phyloP scores from a whole-genome alignment of 257 asterid genomes.

The Lantana camara region DNA sequence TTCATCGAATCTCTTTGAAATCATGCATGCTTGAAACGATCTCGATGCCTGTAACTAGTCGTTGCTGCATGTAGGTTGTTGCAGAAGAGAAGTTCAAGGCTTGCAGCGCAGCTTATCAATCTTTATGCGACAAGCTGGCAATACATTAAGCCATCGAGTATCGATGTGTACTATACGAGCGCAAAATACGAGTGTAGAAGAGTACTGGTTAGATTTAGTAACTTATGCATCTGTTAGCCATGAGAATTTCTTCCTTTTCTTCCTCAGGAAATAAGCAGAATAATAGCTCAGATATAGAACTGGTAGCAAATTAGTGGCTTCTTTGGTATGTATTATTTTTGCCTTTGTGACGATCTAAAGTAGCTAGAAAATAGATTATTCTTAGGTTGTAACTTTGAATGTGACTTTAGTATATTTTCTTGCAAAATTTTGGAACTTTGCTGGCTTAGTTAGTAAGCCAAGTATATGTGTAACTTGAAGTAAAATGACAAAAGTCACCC shows the following conservation, averaged over 20 bases:
- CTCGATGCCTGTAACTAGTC: slow-evolving; percentile 13
- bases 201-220: slow-evolving; percentile 4
- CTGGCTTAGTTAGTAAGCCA: too few relatives aligned
- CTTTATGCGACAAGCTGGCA: slow-evolving; percentile 64
- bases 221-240: slow-evolving; percentile 8
- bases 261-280: too few relatives aligned
- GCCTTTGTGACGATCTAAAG: too few relatives aligned
- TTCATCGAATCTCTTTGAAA: slow-evolving; percentile 1
- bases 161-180: slow-evolving; percentile 1
- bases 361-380: too few relatives aligned
- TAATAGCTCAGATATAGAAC: too few relatives aligned
- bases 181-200: not conserved
- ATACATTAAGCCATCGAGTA: slow-evolving; percentile 26
- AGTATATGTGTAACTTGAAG: too few relatives aligned
- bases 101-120: slow-evolving; percentile 92
- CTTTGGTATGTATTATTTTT: too few relatives aligned
- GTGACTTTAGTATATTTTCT: too few relatives aligned
- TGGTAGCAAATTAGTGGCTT: too few relatives aligned
- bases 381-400: too few relatives aligned
- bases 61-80: slow-evolving; percentile 41
- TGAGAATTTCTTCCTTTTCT: slow-evolving; percentile 7
- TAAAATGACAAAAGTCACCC: too few relatives aligned
- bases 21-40: not conserved
- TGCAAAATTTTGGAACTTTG: too few relatives aligned
- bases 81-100: slow-evolving; percentile 96